Evolutionary conservation across 768 basidiomycete species (phyloP).

Genomic region (Agaricus blazei): DNA sequence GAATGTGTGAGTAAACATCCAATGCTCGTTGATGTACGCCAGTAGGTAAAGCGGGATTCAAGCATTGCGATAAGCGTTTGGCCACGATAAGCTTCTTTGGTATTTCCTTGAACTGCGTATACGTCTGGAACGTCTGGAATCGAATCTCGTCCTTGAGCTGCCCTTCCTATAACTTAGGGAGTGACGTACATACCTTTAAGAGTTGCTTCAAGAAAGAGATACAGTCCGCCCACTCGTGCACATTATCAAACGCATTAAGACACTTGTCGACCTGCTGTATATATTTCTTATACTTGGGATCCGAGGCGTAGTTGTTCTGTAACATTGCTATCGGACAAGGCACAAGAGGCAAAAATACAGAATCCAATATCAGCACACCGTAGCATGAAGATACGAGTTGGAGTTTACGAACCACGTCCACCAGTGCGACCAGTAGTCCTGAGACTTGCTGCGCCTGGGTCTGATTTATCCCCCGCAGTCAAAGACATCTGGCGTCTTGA

Average conservation of each 20-base stretch:
- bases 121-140: slow-evolving; percentile 82
- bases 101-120: slow-evolving; percentile 93
- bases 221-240: slow-evolving; percentile 99
- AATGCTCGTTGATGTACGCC: slow-evolving; percentile 96
- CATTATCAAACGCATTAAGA: slow-evolving; percentile 88
- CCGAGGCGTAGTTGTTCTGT: slow-evolving; percentile 58
- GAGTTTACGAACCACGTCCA: slow-evolving; percentile 47
- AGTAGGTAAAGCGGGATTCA: slow-evolving; percentile 95
- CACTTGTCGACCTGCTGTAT: slow-evolving; percentile 89
- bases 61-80: slow-evolving; percentile 91
- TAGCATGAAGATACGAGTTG: background rate
- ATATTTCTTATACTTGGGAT: slow-evolving; percentile 95
- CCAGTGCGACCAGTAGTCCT: slow-evolving; percentile 30
- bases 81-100: slow-evolving; percentile 92
- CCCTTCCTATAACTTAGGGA: background rate
- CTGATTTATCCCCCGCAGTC: background rate
- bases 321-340: slow-evolving; percentile 33
- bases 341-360: slow-evolving; percentile 1
- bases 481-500: background rate
- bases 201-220: slow-evolving; percentile 94
- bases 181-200: slow-evolving; percentile 61
- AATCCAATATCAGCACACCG: background rate
- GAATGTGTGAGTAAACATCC: slow-evolving; percentile 90
- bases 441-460: background rate
- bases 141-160: background rate